phyloP scores from a whole-genome alignment of 225 moss, liverwort and hornwort species.

The Physcomitrium patens region DNA sequence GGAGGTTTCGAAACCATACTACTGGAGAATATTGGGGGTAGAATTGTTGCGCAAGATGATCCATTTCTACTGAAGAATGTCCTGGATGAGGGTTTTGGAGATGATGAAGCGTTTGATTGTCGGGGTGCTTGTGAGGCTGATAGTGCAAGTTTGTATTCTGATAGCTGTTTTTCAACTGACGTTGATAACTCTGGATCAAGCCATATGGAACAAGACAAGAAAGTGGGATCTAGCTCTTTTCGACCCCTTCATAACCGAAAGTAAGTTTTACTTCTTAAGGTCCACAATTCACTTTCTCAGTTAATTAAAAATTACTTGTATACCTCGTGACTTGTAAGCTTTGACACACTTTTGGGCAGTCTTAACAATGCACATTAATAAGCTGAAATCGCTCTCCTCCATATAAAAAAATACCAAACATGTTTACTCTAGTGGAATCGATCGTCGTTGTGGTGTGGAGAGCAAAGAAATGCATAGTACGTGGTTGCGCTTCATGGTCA shows the following conservation, averaged over 20 bases:
- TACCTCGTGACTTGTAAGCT: not conserved
- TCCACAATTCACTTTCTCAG: not conserved
- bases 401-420: not conserved
- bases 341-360: not conserved
- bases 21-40: conserved; percentile 39
- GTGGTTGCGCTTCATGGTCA: too few species aligned
- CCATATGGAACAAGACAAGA: conserved; percentile 43
- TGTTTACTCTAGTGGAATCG: too few species aligned
- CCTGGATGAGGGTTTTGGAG: conserved; percentile 46
- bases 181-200: conserved; percentile 44
- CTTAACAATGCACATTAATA: too few species aligned
- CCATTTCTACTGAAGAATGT: conserved; percentile 49
- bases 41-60: conserved; percentile 24
- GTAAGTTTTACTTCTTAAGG: conserved; percentile 25
- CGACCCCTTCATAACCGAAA: conserved; percentile 34
- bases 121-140: conserved; percentile 48
- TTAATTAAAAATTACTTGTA: not conserved
- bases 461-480: not conserved
- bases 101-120: conserved; percentile 38
- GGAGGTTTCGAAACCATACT: conserved; percentile 49
- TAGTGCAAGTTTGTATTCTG: conserved; percentile 54
- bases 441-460: not conserved
- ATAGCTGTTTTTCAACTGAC: conserved; percentile 53
- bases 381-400: not conserved
- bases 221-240: conserved; percentile 35